Percentiles rank a stretch among this genome's conserved stretches.
Evolutionary conservation across 345 rosid species (phyloP).

Genomic region (Eucalyptus cloeziana): DNA sequence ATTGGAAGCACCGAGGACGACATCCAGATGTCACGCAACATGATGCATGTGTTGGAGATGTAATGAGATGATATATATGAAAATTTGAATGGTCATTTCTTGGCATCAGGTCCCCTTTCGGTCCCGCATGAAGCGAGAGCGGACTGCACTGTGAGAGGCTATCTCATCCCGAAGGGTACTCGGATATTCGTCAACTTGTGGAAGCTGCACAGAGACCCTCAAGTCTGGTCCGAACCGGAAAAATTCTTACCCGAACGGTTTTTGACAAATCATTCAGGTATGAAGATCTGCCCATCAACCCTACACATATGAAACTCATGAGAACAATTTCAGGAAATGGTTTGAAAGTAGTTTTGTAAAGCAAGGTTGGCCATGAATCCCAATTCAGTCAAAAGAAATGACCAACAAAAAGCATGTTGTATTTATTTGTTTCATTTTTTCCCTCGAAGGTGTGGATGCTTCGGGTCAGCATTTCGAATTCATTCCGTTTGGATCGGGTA

Average conservation of each 20-base stretch:
- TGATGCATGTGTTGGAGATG: not conserved
- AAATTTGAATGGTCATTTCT: not conserved
- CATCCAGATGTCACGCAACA: not conserved
- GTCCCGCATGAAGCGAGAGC: conserved; percentile 23
- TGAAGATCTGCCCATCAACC: not conserved
- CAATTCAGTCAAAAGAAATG: not conserved
- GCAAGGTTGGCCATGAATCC: not conserved
- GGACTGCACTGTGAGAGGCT: conserved; percentile 12
- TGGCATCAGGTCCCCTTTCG: conserved; percentile 2
- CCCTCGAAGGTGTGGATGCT: not conserved
- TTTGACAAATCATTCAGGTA: not conserved
- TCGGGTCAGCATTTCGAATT: not conserved
- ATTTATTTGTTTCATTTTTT: not conserved
- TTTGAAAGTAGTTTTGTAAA: not conserved
- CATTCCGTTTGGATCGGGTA: not conserved
- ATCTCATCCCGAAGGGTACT: conserved; percentile 9
- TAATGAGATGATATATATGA: not conserved
- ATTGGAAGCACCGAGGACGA: not conserved
- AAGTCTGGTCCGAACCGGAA: conserved; percentile 13
- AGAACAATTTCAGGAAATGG: not conserved
- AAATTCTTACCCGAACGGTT: conserved; percentile 14
- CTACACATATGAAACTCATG: not conserved
- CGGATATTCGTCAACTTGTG: conserved; percentile 17
- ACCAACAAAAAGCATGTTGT: not conserved
- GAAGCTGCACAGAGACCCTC: conserved; percentile 29